phyloP scores from a whole-genome alignment of 805 yeast genomes.

The Dipodascus albidus region DNA sequence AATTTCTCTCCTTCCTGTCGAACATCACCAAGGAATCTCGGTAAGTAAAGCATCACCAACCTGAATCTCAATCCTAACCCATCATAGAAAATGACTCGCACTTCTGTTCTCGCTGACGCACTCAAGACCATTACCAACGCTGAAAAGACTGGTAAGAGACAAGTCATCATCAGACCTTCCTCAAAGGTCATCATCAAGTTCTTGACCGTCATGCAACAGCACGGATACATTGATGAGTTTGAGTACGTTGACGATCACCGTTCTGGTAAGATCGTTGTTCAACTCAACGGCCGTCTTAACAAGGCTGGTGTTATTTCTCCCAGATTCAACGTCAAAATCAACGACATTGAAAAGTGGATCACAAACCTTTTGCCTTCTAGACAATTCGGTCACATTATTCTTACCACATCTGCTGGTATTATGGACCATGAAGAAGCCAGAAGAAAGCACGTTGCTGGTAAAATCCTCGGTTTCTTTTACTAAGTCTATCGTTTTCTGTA shows the following conservation, averaged over 20 bases:
- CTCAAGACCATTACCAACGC: constrained; percentile 97
- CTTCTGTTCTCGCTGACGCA: constrained; percentile 98
- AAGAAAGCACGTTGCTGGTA: constrained; percentile 99
- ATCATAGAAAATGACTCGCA: constrained; percentile 68
- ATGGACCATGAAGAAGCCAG: constrained; percentile 99
- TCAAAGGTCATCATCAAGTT: constrained; percentile 97
- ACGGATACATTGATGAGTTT: constrained; percentile 96
- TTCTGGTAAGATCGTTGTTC: constrained; percentile 94
- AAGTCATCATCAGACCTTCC: constrained; percentile 95
- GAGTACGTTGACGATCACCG: constrained; percentile 99
- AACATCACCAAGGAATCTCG: not conserved
- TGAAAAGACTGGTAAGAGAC: constrained; percentile 98
- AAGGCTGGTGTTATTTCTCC: constrained; percentile 98
- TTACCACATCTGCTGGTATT: constrained; percentile 98
- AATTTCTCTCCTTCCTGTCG: not conserved
- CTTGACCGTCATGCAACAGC: constrained; percentile 94
- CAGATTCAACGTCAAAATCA: constrained; percentile 94
- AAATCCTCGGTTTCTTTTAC: constrained; percentile 96
- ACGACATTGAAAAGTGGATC: constrained; percentile 97
- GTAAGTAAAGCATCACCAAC: not conserved
- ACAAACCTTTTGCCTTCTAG: constrained; percentile 97
- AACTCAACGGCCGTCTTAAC: constrained; percentile 96
- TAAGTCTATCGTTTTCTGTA: constrained; percentile 27
- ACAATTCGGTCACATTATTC: constrained; percentile 96
- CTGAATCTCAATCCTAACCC: not conserved